Percentiles rank a stretch among this genome's conserved stretches.
Evolutionary conservation across 768 basidiomycete species (phyloP).

Genomic region (Suillus tomentosus): DNA sequence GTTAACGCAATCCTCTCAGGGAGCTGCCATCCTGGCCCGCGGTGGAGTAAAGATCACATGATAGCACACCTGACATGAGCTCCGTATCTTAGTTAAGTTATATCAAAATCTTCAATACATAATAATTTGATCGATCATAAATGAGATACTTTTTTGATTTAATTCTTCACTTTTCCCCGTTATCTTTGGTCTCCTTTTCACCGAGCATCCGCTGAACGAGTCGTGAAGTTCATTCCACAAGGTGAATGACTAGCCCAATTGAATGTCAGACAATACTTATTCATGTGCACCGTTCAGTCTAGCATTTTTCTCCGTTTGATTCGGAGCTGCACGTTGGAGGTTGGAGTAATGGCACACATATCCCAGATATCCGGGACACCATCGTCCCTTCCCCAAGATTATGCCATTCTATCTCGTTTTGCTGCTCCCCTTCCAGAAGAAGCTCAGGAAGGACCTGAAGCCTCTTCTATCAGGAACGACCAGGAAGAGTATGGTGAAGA

Average conservation of each 20-base stretch:
- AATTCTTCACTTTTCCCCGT: not conserved
- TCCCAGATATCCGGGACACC: conserved; percentile 28
- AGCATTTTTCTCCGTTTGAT: not conserved
- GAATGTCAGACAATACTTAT: not conserved
- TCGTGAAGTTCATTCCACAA: not conserved
- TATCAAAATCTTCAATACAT: not conserved
- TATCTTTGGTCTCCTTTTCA: too few species aligned
- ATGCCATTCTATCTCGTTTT: conserved; percentile 55
- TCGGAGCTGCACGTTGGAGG: not conserved
- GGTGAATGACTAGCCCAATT: not conserved
- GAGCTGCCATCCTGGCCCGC: too few species aligned
- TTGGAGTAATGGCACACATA: not conserved
- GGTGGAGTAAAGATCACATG: not conserved
- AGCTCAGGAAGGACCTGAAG: conserved; percentile 8
- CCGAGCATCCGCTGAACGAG: not conserved
- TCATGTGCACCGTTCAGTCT: too few species aligned
- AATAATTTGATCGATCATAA: too few species aligned
- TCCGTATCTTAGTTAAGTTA: not conserved
- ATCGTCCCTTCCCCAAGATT: conserved; percentile 62
- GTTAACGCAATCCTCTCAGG: not conserved
- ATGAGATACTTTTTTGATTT: not conserved
- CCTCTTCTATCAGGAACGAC: conserved; percentile 13
- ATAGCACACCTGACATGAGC: not conserved
- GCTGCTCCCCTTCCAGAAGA: conserved; percentile 27
- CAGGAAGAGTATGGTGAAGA: not conserved